Conservation (phyloP, 2,329 filamentous ascomycete genomes). For the Phoma sp. region DNA sequence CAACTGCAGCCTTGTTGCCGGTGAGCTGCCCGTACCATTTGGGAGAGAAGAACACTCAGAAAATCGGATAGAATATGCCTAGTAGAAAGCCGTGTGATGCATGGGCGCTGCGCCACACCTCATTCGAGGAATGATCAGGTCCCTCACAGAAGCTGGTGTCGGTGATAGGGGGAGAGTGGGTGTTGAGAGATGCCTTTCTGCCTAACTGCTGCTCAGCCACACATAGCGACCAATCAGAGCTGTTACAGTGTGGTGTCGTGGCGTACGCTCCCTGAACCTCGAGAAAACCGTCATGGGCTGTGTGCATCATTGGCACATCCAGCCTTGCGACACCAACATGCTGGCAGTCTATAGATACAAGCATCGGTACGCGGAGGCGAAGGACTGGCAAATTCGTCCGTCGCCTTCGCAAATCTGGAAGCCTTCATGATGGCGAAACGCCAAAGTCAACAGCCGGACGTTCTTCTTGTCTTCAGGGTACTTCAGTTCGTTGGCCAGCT, state of each 20-base stretch:
- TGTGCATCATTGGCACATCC: slow-evolving; percentile 29
- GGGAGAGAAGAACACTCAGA: not conserved
- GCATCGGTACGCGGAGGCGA: slow-evolving; percentile 17
- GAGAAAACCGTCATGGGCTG: slow-evolving; percentile 22
- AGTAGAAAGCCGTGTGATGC: slow-evolving; percentile 15
- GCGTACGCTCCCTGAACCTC: slow-evolving; percentile 15
- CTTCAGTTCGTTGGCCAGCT: slow-evolving; percentile 48
- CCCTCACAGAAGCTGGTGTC: slow-evolving; percentile 6
- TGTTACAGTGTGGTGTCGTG: slow-evolving; percentile 19
- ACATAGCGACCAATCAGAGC: slow-evolving; percentile 24
- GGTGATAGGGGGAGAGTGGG: slow-evolving; percentile 27
- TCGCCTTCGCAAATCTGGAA: slow-evolving; percentile 30
- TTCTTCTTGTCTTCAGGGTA: slow-evolving; percentile 47
- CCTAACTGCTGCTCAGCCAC: not conserved
- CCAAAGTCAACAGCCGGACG: slow-evolving; percentile 34
- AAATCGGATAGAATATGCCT: slow-evolving; percentile 23
- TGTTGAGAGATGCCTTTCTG: slow-evolving; percentile 22
- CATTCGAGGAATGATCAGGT: slow-evolving; percentile 23
- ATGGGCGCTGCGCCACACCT: slow-evolving; percentile 35
- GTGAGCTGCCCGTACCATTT: slow-evolving; percentile 15
- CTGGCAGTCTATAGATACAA: slow-evolving; percentile 31
- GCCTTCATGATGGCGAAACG: slow-evolving; percentile 40
- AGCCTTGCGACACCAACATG: slow-evolving; percentile 36
- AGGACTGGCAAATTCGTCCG: slow-evolving; percentile 23
- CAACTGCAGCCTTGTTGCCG: slow-evolving; percentile 14